phyloP scores from a whole-genome alignment of 2,329 filamentous ascomycete species.

The Xylariaceae sp. region DNA sequence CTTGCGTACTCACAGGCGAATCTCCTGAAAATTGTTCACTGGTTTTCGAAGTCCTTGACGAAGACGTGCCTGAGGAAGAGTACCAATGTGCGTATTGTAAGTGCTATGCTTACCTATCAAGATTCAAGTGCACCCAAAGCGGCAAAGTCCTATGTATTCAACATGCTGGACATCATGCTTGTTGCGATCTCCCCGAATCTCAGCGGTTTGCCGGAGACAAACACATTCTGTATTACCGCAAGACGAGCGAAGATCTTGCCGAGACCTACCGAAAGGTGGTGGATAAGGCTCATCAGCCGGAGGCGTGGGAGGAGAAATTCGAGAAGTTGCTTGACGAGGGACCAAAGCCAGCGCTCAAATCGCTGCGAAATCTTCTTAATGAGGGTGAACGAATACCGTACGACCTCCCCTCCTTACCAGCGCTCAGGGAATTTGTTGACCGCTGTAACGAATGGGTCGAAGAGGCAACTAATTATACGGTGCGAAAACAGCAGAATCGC shows the following conservation, averaged over 20 bases:
- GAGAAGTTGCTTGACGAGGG: slow-evolving; percentile 83
- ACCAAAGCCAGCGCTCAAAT: slow-evolving; percentile 81
- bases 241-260: slow-evolving; percentile 70
- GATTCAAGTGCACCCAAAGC: slow-evolving; percentile 81
- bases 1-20: slow-evolving; percentile 54
- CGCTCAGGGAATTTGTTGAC: slow-evolving; percentile 87
- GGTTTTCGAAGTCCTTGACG: slow-evolving; percentile 66
- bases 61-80: slow-evolving; percentile 84
- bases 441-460: slow-evolving; percentile 98
- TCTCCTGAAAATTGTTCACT: slow-evolving; percentile 60
- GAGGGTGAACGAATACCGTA: slow-evolving; percentile 97
- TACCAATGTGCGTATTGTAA: slow-evolving; percentile 94
- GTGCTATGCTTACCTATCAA: slow-evolving; percentile 85
- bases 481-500: slow-evolving; percentile 95
- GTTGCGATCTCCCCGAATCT: slow-evolving; percentile 70
- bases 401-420: slow-evolving; percentile 78
- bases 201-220: slow-evolving; percentile 70
- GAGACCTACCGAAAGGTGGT: slow-evolving; percentile 72
- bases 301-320: slow-evolving; percentile 89
- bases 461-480: slow-evolving; percentile 93
- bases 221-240: slow-evolving; percentile 78
- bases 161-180: slow-evolving; percentile 79
- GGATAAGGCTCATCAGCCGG: slow-evolving; percentile 84
- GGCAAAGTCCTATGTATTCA: slow-evolving; percentile 81
- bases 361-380: slow-evolving; percentile 78